phyloP scores from a whole-genome alignment of 805 yeast species.

The Pichia rugopelliculosa region DNA sequence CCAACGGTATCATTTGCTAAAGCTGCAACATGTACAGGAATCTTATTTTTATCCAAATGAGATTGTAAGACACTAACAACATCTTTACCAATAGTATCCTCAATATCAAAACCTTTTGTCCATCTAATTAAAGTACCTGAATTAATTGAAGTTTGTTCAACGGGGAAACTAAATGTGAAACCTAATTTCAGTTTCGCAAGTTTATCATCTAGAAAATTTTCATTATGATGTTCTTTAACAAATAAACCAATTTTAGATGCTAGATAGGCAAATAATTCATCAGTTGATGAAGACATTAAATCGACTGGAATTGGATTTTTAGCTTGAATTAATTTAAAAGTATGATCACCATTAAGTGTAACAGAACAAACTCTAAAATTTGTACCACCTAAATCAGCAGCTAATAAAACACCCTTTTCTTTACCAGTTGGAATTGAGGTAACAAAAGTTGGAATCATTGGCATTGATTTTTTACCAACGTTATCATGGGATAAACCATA shows the following conservation, averaged over 20 bases:
- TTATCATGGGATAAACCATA: conserved; percentile 42
- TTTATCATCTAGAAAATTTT: conserved; percentile 15
- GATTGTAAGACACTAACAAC: conserved; percentile 67
- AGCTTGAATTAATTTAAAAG: conserved; percentile 68
- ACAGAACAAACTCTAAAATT: conserved; percentile 94
- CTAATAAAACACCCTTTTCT: conserved; percentile 75
- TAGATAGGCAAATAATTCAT: conserved; percentile 64
- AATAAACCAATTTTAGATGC: conserved; percentile 66
- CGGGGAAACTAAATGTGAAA: conserved; percentile 92
- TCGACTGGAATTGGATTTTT: conserved; percentile 76
- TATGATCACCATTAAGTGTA: conserved; percentile 63
- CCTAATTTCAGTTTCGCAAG: conserved; percentile 57
- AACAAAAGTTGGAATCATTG: conserved; percentile 92
- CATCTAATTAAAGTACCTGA: conserved; percentile 83
- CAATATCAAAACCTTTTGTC: conserved; percentile 92
- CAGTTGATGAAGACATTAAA: conserved; percentile 59
- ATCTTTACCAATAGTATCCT: conserved; percentile 79
- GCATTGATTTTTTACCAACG: conserved; percentile 43
- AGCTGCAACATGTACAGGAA: conserved; percentile 73
- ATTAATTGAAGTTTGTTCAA: conserved; percentile 72
- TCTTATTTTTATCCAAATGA: conserved; percentile 50
- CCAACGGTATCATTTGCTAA: conserved; percentile 96
- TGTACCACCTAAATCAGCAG: conserved; percentile 95
- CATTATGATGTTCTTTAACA: conserved; percentile 54
- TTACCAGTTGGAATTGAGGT: conserved; percentile 79